These are phyloP conservation scores for Xanthoconium stramineum DNA, from an alignment of 768 basidiomycete genomes.

Conservation along the genomic window DNA sequence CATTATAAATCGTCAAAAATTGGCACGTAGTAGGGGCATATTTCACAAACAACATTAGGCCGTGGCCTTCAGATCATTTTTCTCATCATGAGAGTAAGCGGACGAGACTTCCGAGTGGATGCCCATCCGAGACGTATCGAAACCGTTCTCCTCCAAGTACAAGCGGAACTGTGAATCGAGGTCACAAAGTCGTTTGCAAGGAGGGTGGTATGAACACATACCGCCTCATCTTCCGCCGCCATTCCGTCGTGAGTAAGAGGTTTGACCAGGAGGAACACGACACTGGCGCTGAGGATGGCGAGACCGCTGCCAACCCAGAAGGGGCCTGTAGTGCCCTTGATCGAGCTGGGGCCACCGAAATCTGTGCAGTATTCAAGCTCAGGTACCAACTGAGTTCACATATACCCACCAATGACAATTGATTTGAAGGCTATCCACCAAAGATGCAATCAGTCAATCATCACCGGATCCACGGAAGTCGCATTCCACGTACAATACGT, in stretches of 20 bases:
- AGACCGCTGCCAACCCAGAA: constrained; percentile 89
- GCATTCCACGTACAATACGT: constrained; percentile 60
- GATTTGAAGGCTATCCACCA: constrained; percentile 53
- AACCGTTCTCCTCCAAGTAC: constrained; percentile 77
- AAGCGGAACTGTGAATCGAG: constrained; percentile 61
- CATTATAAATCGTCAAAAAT: not conserved
- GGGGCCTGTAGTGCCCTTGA: constrained; percentile 73
- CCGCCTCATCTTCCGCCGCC: constrained; percentile 67
- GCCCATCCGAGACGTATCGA: constrained; percentile 75
- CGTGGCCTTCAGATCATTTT: constrained; percentile 7
- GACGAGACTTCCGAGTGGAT: constrained; percentile 31
- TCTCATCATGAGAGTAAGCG: constrained; percentile 17
- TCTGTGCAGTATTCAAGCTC: constrained; percentile 29
- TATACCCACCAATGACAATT: constrained; percentile 55
- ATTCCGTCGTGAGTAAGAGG: constrained; percentile 78
- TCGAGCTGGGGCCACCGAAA: constrained; percentile 54
- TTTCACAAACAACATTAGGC: constrained; percentile 12
- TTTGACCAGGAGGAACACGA: constrained; percentile 69
- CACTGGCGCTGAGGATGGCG: constrained; percentile 71
- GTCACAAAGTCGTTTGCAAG: constrained; percentile 1
- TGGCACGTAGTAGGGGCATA: not conserved
- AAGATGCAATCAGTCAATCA: constrained; percentile 3
- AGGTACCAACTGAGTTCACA: not conserved
- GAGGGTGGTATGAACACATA: constrained; percentile 30
- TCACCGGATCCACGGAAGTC: not conserved